phyloP scores from a whole-genome alignment of 768 basidiomycete species.

The Hysterangium stoloniferum region DNA sequence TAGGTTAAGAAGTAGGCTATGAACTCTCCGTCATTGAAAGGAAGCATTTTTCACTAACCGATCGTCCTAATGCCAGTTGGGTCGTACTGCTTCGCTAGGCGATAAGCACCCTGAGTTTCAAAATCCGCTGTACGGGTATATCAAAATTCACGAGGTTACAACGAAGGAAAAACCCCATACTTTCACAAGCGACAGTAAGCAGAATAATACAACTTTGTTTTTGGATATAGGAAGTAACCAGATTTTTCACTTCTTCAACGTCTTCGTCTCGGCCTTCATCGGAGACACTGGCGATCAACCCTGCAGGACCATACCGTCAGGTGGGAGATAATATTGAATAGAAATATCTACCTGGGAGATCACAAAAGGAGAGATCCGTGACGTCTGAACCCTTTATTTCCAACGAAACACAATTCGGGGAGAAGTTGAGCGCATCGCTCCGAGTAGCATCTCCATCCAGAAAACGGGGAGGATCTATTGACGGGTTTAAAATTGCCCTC shows the following conservation, averaged over 20 bases:
- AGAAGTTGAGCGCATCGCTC: constrained; percentile 31
- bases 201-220: constrained; percentile 57
- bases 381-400: constrained; percentile 53
- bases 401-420: constrained; percentile 47
- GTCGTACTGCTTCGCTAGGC: constrained; percentile 54
- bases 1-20: neutral
- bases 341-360: constrained; percentile 42
- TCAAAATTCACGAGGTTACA: neutral
- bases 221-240: constrained; percentile 53
- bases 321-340: neutral
- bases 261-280: constrained; percentile 43
- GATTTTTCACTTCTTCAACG: constrained; percentile 50
- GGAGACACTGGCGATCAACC: constrained; percentile 52
- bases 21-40: too few species aligned
- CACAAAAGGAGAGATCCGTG: constrained; percentile 57
- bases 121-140: constrained; percentile 50
- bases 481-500: constrained; percentile 16
- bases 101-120: constrained; percentile 69
- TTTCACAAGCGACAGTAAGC: constrained; percentile 55
- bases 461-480: constrained; percentile 6
- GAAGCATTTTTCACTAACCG: constrained; percentile 32
- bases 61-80: constrained; percentile 61
- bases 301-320: constrained; percentile 21
- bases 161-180: constrained; percentile 28
- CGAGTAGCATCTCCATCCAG: constrained; percentile 2